Conservation (phyloP, 1,284 basidiomycete genomes). For the Ceratobasidium sp. region DNA sequence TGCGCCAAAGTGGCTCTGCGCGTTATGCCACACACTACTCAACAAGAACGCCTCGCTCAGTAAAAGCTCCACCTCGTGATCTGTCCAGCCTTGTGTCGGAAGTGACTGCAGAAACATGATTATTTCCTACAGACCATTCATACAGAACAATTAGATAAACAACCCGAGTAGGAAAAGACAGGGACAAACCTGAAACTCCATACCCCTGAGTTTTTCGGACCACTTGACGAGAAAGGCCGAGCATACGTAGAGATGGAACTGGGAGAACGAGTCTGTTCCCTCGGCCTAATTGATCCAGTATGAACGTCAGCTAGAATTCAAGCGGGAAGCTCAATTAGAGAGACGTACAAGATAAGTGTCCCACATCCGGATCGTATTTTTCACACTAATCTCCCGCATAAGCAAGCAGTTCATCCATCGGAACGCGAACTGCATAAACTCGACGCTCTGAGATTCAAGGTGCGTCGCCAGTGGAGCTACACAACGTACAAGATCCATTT, state of each 20-base stretch:
- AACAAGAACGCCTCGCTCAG: conserved; percentile 96
- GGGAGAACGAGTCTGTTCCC: conserved; percentile 93
- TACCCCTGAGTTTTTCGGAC: conserved; percentile 87
- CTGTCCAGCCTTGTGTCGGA: conserved; percentile 94
- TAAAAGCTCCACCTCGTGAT: conserved; percentile 94
- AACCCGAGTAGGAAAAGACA: background rate
- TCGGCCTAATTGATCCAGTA: conserved; percentile 71
- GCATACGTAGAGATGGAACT: conserved; percentile 96
- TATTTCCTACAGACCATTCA: conserved; percentile 72
- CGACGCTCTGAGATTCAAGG: conserved; percentile 88
- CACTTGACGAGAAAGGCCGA: conserved; percentile 93
- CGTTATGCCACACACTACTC: conserved; percentile 93
- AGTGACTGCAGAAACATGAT: conserved; percentile 99
- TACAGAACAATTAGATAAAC: background rate
- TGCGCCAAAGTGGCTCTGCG: conserved; percentile 83
- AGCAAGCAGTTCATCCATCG: conserved; percentile 98
- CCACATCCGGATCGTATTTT: conserved; percentile 98
- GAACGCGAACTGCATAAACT: conserved; percentile 99
- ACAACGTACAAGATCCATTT: background rate
- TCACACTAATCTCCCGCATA: conserved; percentile 95
- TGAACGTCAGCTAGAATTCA: background rate
- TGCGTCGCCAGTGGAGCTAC: conserved; percentile 83
- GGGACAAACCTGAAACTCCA: conserved; percentile 91
- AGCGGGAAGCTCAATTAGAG: conserved; percentile 1
- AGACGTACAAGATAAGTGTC: conserved; percentile 90